A percentile compares a stretch with the other conserved stretches of the same genome.
Evolutionary conservation across 1,139 yeast species (phyloP).

Genomic region (Starmera stellimalicola): DNA sequence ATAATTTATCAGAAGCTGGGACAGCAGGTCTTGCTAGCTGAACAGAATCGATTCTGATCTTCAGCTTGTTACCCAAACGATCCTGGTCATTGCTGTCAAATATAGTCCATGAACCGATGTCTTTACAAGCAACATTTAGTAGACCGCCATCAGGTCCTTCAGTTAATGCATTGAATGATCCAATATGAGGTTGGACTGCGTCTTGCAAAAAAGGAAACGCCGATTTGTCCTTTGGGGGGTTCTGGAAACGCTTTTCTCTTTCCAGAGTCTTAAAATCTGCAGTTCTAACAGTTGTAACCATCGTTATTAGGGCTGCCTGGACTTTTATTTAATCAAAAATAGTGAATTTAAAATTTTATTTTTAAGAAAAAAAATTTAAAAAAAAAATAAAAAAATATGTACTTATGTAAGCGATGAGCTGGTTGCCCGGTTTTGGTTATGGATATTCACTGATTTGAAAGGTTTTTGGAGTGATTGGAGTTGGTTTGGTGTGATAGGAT

Average conservation of each 20-base stretch:
- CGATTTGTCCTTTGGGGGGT: slow-evolving; percentile 82
- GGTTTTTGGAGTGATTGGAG: no score
- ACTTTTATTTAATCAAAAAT: no score
- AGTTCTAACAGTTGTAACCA: slow-evolving; percentile 19
- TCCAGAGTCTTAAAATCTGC: slow-evolving; percentile 74
- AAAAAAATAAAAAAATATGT: no score
- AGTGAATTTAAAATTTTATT: no score
- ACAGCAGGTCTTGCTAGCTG: slow-evolving; percentile 80
- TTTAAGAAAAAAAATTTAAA: no score
- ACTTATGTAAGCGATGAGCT: no score
- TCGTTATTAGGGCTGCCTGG: not conserved
- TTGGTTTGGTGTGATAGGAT: no score
- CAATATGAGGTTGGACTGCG: slow-evolving; percentile 92
- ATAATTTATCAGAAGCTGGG: slow-evolving; percentile 63
- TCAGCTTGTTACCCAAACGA: slow-evolving; percentile 74
- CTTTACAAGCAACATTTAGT: slow-evolving; percentile 75
- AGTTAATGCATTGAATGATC: slow-evolving; percentile 90
- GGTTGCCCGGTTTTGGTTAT: no score
- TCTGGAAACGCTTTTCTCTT: slow-evolving; percentile 73
- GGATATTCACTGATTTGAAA: no score
- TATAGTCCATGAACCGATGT: slow-evolving; percentile 77
- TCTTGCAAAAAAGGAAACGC: slow-evolving; percentile 76
- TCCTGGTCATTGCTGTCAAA: slow-evolving; percentile 65
- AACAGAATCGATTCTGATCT: slow-evolving; percentile 75
- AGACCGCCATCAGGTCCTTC: slow-evolving; percentile 83